phyloP scores from a whole-genome alignment of 768 basidiomycete species.

The Naganishia friedmannii region DNA sequence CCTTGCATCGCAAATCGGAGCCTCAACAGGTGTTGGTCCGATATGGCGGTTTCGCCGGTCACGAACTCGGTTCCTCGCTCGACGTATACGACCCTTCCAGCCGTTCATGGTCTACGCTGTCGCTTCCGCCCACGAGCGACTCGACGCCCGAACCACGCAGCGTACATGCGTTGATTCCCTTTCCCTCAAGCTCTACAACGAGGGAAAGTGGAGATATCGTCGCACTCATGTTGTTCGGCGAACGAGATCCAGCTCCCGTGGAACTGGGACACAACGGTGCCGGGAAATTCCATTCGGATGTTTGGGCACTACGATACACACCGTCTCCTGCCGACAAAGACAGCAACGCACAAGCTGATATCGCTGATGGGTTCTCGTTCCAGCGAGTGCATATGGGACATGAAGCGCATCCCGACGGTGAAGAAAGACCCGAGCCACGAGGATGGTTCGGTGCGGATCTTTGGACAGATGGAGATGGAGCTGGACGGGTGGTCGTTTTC shows the following conservation, averaged over 20 bases:
- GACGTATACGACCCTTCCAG: slow-evolving; percentile 51
- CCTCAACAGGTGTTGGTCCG: slow-evolving; percentile 49
- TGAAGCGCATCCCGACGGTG: not conserved
- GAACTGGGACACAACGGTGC: slow-evolving; percentile 54
- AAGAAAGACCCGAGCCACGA: slow-evolving; percentile 47
- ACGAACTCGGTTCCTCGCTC: slow-evolving; percentile 52
- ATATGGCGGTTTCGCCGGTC: slow-evolving; percentile 53
- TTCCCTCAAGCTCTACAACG: slow-evolving; percentile 34
- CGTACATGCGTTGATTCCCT: slow-evolving; percentile 52
- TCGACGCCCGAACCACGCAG: slow-evolving; percentile 50
- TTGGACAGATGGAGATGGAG: slow-evolving; percentile 31
- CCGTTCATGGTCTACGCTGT: not conserved
- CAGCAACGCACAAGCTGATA: slow-evolving; percentile 26
- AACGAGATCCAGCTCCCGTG: slow-evolving; percentile 49
- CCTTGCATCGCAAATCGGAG: not conserved
- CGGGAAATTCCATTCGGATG: slow-evolving; percentile 54
- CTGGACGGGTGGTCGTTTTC: slow-evolving; percentile 48
- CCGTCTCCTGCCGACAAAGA: slow-evolving; percentile 47
- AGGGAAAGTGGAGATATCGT: slow-evolving; percentile 21
- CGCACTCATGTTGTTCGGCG: slow-evolving; percentile 54
- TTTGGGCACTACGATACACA: slow-evolving; percentile 50
- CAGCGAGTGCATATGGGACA: not conserved
- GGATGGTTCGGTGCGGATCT: slow-evolving; percentile 56
- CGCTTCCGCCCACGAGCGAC: not conserved
- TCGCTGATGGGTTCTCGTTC: slow-evolving; percentile 3